phyloP scores from a whole-genome alignment of 2,329 filamentous ascomycete genomes.

The Chrysosphaeria jannelii region DNA sequence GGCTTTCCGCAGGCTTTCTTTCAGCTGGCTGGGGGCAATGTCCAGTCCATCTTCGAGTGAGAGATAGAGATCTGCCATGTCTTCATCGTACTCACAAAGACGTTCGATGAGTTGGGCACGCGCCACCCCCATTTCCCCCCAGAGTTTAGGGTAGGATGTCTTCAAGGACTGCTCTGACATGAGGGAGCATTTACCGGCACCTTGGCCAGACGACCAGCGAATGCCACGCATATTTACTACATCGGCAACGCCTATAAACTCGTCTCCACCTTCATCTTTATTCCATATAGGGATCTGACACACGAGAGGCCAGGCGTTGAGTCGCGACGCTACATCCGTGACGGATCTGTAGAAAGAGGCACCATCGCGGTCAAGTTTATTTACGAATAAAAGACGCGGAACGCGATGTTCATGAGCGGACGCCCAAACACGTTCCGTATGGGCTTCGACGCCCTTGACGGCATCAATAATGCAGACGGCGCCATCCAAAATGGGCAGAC shows the following conservation, averaged over 20 bases:
- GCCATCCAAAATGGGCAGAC: conserved; percentile 19
- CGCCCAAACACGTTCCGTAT: conserved; percentile 87
- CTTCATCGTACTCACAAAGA: conserved; percentile 67
- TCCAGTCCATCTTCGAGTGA: neutral
- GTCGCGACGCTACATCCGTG: conserved; percentile 49
- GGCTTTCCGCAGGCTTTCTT: conserved; percentile 41
- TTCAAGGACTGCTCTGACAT: conserved; percentile 11
- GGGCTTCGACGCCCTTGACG: conserved; percentile 45
- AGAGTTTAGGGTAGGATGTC: conserved; percentile 23
- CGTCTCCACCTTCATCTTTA: conserved; percentile 45
- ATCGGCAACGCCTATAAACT: conserved; percentile 59
- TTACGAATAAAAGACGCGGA: conserved; percentile 53
- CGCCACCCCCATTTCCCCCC: conserved; percentile 41
- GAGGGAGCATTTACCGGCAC: conserved; percentile 7
- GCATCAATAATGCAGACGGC: conserved; percentile 11
- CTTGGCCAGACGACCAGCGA: conserved; percentile 21
- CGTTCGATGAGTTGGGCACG: conserved; percentile 52
- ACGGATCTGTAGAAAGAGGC: conserved; percentile 63
- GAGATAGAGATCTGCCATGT: conserved; percentile 48
- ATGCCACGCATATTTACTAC: conserved; percentile 46
- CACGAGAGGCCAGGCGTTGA: conserved; percentile 64
- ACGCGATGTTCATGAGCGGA: conserved; percentile 69
- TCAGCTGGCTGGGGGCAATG: conserved; percentile 35
- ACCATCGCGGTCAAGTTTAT: conserved; percentile 62
- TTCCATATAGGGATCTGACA: conserved; percentile 94